Evolutionary conservation across 2,329 filamentous ascomycete species (phyloP), one percentile per base, ranked within the genome.

Genomic region (Fusarium devonianum): DNA sequence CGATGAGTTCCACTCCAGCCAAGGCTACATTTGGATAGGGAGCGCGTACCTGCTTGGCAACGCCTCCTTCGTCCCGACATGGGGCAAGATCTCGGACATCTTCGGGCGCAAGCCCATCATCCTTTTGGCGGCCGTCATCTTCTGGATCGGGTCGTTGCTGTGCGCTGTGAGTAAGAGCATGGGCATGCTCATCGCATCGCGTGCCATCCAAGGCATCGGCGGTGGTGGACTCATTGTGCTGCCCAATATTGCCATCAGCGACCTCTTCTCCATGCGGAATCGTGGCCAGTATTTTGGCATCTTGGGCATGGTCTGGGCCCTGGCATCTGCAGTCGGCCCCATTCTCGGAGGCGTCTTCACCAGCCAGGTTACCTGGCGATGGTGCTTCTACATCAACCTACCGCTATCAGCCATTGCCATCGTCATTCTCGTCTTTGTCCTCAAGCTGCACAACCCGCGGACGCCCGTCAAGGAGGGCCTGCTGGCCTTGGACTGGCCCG

Each of bases 11-110:
- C 66, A 84, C 33, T 88, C 87, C 5, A 83, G 83, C 3, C 75
- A 81, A 12, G 88, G 88, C 17, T 92, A 92, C 71, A 82, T 86
- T 40, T 92, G 89, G 90, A 86, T 93, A 53, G 89, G 89, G 11
- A 84, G 82, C 26, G 84, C 88, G 3, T 93, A 89, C 64, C 76
- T 91, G 6, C 81, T 92, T 9, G 87, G 85, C 45, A 87, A 85
- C 65, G 85, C 87, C 2, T 82, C 77, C 68, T 80, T 82, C 1
- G 82, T 83, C 0, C 87, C 88, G 0, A 83, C 87, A 38, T 92
- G 88, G 88, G 87, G 86, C 46, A 82, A 82, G 61, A 64, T 84
- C 35, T 78, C 78, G 30, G 82, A 84, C 56, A 80, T 85, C 44
- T 84, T 79, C 69, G 81, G 82, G 17, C 78, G 82, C 35, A 84